Evolutionary conservation across 2,329 filamentous ascomycete species (phyloP).

Genomic region (Colletotrichum lupini): DNA sequence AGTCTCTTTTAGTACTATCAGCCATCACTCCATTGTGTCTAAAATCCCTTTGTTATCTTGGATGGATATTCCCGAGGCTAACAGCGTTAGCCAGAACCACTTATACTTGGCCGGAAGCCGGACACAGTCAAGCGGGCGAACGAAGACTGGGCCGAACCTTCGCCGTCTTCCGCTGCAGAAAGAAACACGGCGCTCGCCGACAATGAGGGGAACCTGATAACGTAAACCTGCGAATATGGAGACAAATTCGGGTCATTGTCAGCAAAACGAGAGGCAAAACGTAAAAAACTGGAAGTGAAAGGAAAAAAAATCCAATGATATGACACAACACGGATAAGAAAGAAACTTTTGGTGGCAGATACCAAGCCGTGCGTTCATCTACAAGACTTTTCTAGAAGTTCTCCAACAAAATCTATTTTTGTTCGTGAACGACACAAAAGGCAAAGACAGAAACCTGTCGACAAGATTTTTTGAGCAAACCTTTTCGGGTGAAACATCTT

Average conservation of each 20-base stretch:
- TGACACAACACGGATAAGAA: background rate
- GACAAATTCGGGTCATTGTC: background rate
- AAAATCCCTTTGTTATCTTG: background rate
- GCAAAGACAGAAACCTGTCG: background rate
- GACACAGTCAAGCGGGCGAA: background rate
- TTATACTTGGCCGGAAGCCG: background rate
- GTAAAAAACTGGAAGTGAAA: background rate
- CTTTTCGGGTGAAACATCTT: conserved; percentile 29
- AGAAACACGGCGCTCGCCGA: conserved; percentile 26
- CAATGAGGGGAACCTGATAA: conserved; percentile 7
- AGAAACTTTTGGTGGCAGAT: conserved; percentile 20
- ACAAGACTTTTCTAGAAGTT: conserved; percentile 32
- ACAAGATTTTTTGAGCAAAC: conserved; percentile 18
- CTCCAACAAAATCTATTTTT: conserved; percentile 20
- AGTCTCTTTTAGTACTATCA: background rate
- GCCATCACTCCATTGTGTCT: background rate
- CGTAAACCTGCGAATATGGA: conserved; percentile 22
- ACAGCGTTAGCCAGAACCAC: background rate
- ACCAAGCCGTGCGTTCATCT: conserved; percentile 29
- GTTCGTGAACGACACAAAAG: conserved; percentile 27
- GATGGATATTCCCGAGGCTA: background rate
- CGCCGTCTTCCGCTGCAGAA: conserved; percentile 23
- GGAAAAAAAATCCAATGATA: background rate
- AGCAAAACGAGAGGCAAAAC: conserved; percentile 7
- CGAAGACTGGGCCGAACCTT: background rate